Evolutionary conservation across 176 grass and related monocot species (phyloP), one percentile per base, ranked within the genome.

Genomic region (Bothriochloa decipiens): DNA sequence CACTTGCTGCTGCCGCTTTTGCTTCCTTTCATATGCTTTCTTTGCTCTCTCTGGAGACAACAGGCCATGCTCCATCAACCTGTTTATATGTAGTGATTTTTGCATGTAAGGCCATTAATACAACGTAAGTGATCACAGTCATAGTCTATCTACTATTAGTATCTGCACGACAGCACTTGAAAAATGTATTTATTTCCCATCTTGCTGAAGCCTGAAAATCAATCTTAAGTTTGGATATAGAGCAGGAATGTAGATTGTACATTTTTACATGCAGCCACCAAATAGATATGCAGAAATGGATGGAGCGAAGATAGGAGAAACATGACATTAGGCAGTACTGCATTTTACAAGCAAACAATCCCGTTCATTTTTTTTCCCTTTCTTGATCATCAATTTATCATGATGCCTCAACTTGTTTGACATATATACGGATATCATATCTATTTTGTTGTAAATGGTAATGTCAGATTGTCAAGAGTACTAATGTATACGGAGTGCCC

Each of bases 61-160:
- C 82, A 98, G 33, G n/a, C 96, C 96, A 47, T 98, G 93, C 72
- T 98, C 96, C 96, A 98, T 98, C 79, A 98, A 93, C 96, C 96
- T 98, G 82, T 78, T 78, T 32, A 22, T n/a, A 15, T 36, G 52
- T 61, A 60, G 53, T 22, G 4, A 26, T 61, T 65, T 65, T 28
- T 28, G 47, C 42, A 7, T 70, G 15, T 47, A 8, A 84, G 32
- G 43, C 33, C 65, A 42, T 46, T 36, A 36, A 27, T 25, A 35
- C 2, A 42, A 50, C 8, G 16, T 23, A 60, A 58, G 20, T n/a
- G 55, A 7, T n/a, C 55, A 58, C 8, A n/a, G 55, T 58, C 20
- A 58, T n/a, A 58, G 55, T 58, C 20, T 22, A 57, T 57, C 52
- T 22, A 57, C 52, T 22, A 57, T 57, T 57, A 76, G 58, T 18